These are phyloP conservation scores for Asterochloris erici DNA, from an alignment of 139 green algal species.

Conservation along the genomic window DNA sequence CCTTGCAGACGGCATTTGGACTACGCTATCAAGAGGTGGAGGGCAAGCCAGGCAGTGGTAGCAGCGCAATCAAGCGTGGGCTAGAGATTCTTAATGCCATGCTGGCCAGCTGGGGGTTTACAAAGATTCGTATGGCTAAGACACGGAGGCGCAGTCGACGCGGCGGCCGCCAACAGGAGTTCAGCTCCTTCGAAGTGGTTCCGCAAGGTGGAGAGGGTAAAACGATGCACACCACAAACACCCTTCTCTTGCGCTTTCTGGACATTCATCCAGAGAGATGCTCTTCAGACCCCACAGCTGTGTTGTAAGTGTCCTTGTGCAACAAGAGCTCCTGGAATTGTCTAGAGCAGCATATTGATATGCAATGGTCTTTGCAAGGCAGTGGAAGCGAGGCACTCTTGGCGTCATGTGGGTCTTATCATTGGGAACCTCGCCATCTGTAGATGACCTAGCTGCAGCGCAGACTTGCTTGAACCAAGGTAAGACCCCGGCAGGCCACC, in stretches of 20 bases:
- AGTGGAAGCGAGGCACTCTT: no score
- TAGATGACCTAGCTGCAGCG: no score
- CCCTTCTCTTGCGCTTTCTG: background rate
- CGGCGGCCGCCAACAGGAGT: background rate
- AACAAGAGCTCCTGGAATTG: no score
- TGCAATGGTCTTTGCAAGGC: no score
- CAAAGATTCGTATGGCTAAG: background rate
- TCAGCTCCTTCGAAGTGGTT: background rate
- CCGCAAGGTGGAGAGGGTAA: background rate
- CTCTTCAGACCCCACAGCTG: no score
- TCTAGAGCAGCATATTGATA: no score
- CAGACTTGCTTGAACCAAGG: no score
- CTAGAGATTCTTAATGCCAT: background rate
- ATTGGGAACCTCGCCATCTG: no score
- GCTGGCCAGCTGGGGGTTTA: background rate
- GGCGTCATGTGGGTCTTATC: no score
- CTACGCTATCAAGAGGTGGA: background rate
- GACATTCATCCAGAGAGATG: background rate
- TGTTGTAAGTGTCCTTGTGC: no score
- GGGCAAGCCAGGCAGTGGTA: no score
- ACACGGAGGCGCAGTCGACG: background rate
- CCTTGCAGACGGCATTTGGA: background rate
- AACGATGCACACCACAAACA: background rate
- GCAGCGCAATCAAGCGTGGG: background rate
- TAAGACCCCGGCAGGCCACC: no score